These are phyloP conservation scores for Schwanniomyces occidentalis DNA, from an alignment of 805 yeast species.

Conservation along the genomic window DNA sequence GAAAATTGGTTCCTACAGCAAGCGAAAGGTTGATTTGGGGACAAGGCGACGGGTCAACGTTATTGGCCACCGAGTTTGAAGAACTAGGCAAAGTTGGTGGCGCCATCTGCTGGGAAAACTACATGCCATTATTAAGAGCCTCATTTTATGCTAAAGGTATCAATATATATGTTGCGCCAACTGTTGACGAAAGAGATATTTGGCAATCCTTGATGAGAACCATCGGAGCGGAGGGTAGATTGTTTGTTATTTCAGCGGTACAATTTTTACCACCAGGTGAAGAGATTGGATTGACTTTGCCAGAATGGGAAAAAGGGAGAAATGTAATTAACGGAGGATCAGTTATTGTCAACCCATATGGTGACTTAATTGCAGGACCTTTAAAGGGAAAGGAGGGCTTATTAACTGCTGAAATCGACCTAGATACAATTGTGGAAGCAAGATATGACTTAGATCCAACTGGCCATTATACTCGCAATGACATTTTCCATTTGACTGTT, in stretches of 20 bases:
- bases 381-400: constrained; percentile 41
- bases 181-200: constrained; percentile 42
- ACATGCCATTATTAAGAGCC: constrained; percentile 40
- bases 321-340: constrained; percentile 37
- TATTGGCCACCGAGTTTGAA: constrained; percentile 34
- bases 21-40: constrained; percentile 48
- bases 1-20: constrained; percentile 47
- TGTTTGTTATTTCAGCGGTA: constrained; percentile 41
- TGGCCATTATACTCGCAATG: constrained; percentile 44
- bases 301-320: constrained; percentile 19
- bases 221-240: constrained; percentile 40
- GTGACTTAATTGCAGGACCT: constrained; percentile 39
- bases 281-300: constrained; percentile 22
- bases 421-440: constrained; percentile 36
- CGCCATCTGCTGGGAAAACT: constrained; percentile 50
- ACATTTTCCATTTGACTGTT: constrained; percentile 42
- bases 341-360: constrained; percentile 31
- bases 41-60: constrained; percentile 47
- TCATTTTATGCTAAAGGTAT: constrained; percentile 46
- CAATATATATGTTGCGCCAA: constrained; percentile 43
- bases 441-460: constrained; percentile 42
- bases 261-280: constrained; percentile 36
- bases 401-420: constrained; percentile 40
- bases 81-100: constrained; percentile 39
- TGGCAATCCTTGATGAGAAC: constrained; percentile 45